These are phyloP conservation scores for Saitozyma sp. DNA, from an alignment of 768 basidiomycete genomes.

Conservation along the genomic window DNA sequence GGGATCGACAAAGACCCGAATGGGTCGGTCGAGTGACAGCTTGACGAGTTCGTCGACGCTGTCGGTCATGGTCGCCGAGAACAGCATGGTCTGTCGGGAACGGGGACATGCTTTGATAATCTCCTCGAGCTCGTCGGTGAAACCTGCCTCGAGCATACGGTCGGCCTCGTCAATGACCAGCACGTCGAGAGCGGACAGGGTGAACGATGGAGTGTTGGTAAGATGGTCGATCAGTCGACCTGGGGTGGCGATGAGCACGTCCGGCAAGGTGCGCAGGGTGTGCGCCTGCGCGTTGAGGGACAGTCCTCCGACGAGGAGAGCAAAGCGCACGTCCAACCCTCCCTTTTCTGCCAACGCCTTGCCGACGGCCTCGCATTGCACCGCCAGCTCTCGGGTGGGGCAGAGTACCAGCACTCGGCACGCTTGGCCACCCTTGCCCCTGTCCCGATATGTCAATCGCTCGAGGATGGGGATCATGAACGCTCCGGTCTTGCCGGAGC, in stretches of 20 bases:
- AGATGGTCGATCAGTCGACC: slow-evolving; percentile 97
- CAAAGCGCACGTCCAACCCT: slow-evolving; percentile 76
- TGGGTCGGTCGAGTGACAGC: slow-evolving; percentile 88
- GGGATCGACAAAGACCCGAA: slow-evolving; percentile 92
- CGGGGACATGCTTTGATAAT: slow-evolving; percentile 85
- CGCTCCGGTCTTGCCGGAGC: slow-evolving; percentile 97
- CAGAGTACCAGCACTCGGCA: slow-evolving; percentile 82
- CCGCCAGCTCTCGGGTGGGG: slow-evolving; percentile 92
- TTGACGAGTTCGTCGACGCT: slow-evolving; percentile 89
- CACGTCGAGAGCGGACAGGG: slow-evolving; percentile 86
- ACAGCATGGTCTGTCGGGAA: slow-evolving; percentile 90
- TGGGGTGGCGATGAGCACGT: slow-evolving; percentile 93
- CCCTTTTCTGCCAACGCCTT: slow-evolving; percentile 65
- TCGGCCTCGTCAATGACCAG: slow-evolving; percentile 97
- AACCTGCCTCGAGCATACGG: slow-evolving; percentile 85
- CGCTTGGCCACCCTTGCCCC: slow-evolving; percentile 69
- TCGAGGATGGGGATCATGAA: slow-evolving; percentile 94
- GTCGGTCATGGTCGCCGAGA: slow-evolving; percentile 99
- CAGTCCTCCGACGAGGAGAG: slow-evolving; percentile 91
- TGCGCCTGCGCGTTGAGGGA: slow-evolving; percentile 90
- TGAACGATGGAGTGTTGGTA: slow-evolving; percentile 89
- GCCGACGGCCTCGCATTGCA: slow-evolving; percentile 92
- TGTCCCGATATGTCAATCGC: slow-evolving; percentile 85
- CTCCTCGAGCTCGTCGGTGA: slow-evolving; percentile 89
- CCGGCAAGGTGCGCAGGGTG: slow-evolving; percentile 79